phyloP scores from a whole-genome alignment of 2,329 filamentous ascomycete genomes.

The Fusarium keratoplasticum region DNA sequence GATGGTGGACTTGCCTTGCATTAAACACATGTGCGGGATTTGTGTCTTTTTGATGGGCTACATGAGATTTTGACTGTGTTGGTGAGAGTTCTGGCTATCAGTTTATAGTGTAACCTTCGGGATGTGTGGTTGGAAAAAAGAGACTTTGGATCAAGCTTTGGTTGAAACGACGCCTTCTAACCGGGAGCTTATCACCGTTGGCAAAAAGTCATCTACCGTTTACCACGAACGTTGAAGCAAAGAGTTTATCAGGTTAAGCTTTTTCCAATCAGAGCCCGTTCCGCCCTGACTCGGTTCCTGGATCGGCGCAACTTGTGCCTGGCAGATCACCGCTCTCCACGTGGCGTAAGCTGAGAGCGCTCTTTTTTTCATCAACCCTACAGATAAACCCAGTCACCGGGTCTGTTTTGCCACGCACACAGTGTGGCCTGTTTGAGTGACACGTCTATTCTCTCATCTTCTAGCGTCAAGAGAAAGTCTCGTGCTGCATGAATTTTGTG shows the following conservation, averaged over 20 bases:
- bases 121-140: not conserved
- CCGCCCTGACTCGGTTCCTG: constrained; percentile 30
- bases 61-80: not conserved
- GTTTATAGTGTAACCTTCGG: not conserved
- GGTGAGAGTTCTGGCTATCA: not conserved
- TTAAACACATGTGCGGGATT: constrained; percentile 23
- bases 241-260: not conserved
- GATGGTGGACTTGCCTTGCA: not conserved
- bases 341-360: constrained; percentile 25
- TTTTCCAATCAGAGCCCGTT: constrained; percentile 17
- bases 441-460: constrained; percentile 1
- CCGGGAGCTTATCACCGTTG: constrained; percentile 3
- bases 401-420: not conserved
- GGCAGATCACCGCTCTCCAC: constrained; percentile 29
- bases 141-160: constrained; percentile 3
- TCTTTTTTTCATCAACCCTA: constrained; percentile 4
- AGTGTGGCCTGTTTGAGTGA: constrained; percentile 13
- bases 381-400: not conserved
- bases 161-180: constrained; percentile 11
- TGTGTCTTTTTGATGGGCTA: not conserved
- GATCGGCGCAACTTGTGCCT: constrained; percentile 22
- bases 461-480: not conserved
- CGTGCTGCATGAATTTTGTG: constrained; percentile 1
- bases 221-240: not conserved
- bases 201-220: not conserved